Percentiles rank a stretch among this genome's conserved stretches.
Conservation (phyloP, 2,329 filamentous ascomycete species). For the Phaeosphaeriaceae sp. region DNA sequence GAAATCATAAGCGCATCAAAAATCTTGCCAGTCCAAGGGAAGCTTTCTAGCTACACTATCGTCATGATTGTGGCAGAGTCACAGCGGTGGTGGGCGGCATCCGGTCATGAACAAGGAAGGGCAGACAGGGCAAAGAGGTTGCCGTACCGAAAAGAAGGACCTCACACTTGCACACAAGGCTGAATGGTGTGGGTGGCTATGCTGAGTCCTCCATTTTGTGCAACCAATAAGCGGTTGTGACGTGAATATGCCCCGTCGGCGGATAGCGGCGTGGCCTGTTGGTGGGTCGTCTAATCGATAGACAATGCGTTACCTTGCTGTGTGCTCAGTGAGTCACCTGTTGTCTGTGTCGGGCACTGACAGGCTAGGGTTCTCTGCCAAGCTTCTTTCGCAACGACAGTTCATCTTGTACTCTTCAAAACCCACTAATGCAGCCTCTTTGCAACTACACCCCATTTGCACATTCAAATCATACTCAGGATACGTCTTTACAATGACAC, state of each 20-base stretch:
- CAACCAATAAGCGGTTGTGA: slow-evolving; percentile 9
- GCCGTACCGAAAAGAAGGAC: slow-evolving; percentile 10
- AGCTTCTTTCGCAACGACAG: too few relatives aligned
- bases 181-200: slow-evolving; percentile 20
- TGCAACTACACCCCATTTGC: too few relatives aligned
- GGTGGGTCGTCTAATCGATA: background rate
- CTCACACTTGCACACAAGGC: slow-evolving; percentile 7
- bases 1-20: slow-evolving; percentile 3
- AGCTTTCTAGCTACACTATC: slow-evolving; percentile 25
- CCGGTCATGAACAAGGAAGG: slow-evolving; percentile 6
- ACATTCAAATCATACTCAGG: too few relatives aligned
- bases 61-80: slow-evolving; percentile 7
- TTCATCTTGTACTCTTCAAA: too few relatives aligned
- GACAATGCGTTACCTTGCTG: background rate
- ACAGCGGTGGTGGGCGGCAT: slow-evolving; percentile 25
- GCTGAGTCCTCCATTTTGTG: slow-evolving; percentile 10
- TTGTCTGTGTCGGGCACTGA: too few relatives aligned
- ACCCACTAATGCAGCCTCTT: too few relatives aligned
- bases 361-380: too few relatives aligned
- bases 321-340: too few relatives aligned
- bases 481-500: too few relatives aligned
- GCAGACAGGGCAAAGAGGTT: slow-evolving; percentile 22
- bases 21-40: slow-evolving; percentile 12
- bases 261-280: slow-evolving; percentile 5
- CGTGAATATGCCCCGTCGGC: slow-evolving; percentile 1